phyloP scores from a whole-genome alignment of 805 yeast species.

The Tetrapisispora namnaoensis region DNA sequence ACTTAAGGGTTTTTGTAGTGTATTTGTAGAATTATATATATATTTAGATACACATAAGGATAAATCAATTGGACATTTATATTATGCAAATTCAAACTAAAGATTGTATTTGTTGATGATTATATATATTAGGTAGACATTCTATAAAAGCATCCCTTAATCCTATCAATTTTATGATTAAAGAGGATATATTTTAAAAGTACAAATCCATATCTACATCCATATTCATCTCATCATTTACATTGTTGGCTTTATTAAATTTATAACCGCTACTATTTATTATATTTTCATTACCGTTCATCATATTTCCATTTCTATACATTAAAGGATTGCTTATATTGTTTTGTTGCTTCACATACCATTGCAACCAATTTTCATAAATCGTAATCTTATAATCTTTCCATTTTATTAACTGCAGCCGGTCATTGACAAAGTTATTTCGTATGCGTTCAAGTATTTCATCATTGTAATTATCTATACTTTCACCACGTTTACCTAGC shows the following conservation, averaged over 20 bases:
- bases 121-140: too few relatives aligned
- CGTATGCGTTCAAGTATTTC: slow-evolving; percentile 3
- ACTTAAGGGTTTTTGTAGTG: background rate
- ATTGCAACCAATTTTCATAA: slow-evolving; percentile 23
- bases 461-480: background rate
- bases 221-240: background rate
- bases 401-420: slow-evolving; percentile 26
- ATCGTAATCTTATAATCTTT: slow-evolving; percentile 12
- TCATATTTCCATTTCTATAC: background rate
- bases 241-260: slow-evolving; percentile 3
- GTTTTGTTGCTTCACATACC: slow-evolving; percentile 10
- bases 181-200: too few relatives aligned
- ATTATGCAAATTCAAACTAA: too few relatives aligned
- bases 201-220: background rate
- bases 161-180: background rate
- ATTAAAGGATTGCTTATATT: background rate
- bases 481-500: background rate
- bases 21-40: background rate
- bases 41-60: background rate
- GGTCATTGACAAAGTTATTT: slow-evolving; percentile 6
- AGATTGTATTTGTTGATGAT: too few relatives aligned
- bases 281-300: background rate
- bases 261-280: too few relatives aligned
- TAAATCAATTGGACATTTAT: background rate
- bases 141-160: too few relatives aligned